These are phyloP conservation scores for Microstroma glucosiphilum DNA, from an alignment of 1,284 basidiomycete genomes.

Conservation along the genomic window DNA sequence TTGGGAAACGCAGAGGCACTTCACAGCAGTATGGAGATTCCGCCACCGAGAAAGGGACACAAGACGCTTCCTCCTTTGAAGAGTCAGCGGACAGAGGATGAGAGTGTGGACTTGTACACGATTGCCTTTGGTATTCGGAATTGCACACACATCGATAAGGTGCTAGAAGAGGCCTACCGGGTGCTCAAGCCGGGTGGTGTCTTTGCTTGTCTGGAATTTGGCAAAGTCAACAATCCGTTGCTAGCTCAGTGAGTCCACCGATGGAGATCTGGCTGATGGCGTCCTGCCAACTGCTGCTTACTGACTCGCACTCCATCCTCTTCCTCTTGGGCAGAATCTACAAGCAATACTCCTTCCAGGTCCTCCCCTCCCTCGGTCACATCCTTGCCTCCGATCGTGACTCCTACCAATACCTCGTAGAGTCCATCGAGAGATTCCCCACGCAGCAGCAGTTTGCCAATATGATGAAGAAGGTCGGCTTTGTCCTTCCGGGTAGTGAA, in stretches of 20 bases:
- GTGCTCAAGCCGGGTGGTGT: slow-evolving; percentile 94
- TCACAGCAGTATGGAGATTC: slow-evolving; percentile 28
- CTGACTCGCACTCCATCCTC: neutral
- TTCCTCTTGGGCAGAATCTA: slow-evolving; percentile 62
- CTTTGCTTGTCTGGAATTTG: slow-evolving; percentile 95
- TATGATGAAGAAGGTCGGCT: slow-evolving; percentile 60
- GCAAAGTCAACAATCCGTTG: slow-evolving; percentile 82
- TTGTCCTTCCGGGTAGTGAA: slow-evolving; percentile 46
- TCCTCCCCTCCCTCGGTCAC: slow-evolving; percentile 89
- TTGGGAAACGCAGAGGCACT: slow-evolving; percentile 89
- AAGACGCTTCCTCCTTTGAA: slow-evolving; percentile 35
- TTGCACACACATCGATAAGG: slow-evolving; percentile 85
- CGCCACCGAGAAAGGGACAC: slow-evolving; percentile 18
- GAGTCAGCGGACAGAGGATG: slow-evolving; percentile 47
- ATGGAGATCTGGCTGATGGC: slow-evolving; percentile 4
- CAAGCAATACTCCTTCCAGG: slow-evolving; percentile 90
- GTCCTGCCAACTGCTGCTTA: neutral
- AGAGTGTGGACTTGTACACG: slow-evolving; percentile 90
- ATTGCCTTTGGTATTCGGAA: slow-evolving; percentile 99
- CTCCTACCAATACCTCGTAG: slow-evolving; percentile 88
- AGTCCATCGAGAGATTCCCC: slow-evolving; percentile 93
- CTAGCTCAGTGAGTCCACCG: slow-evolving; percentile 66
- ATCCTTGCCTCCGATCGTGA: slow-evolving; percentile 90
- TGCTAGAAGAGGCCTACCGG: slow-evolving; percentile 81
- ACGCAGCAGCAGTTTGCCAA: slow-evolving; percentile 79